A percentile compares a stretch with the other conserved stretches of the same genome.
Evolutionary conservation across 2,329 filamentous ascomycete genomes (phyloP).

Genomic region (Aspergillus thermomutatus): DNA sequence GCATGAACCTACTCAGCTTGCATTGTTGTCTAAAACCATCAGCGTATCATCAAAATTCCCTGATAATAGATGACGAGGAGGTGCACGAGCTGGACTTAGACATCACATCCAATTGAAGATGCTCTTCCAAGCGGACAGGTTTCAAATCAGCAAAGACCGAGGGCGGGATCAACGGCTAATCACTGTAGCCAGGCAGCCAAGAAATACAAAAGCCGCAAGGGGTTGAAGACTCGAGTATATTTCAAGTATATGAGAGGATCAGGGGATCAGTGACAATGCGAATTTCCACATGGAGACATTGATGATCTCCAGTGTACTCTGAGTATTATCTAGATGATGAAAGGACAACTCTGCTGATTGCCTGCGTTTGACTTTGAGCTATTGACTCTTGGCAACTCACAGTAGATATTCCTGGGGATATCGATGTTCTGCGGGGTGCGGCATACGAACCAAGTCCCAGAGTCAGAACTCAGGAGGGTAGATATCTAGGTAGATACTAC

Average conservation of each 20-base stretch:
- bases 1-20: conserved; percentile 12
- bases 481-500: background rate
- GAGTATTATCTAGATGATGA: background rate
- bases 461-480: background rate
- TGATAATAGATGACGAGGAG: conserved; percentile 2
- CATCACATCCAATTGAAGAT: conserved; percentile 6
- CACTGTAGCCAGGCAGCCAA: background rate
- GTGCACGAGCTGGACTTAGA: conserved; percentile 3
- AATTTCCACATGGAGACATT: background rate
- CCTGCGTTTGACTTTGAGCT: background rate
- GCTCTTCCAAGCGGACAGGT: background rate
- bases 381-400: background rate
- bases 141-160: background rate
- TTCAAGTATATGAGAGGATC: background rate
- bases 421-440: background rate
- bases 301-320: background rate
- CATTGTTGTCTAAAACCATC: conserved; percentile 14
- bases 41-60: conserved; percentile 4
- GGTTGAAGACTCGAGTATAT: background rate
- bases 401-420: background rate
- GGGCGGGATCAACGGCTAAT: background rate
- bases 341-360: background rate
- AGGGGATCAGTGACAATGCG: background rate
- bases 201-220: background rate
- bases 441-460: background rate